Conservation (phyloP, 345 rosid species). For the Populus pruinosa region DNA sequence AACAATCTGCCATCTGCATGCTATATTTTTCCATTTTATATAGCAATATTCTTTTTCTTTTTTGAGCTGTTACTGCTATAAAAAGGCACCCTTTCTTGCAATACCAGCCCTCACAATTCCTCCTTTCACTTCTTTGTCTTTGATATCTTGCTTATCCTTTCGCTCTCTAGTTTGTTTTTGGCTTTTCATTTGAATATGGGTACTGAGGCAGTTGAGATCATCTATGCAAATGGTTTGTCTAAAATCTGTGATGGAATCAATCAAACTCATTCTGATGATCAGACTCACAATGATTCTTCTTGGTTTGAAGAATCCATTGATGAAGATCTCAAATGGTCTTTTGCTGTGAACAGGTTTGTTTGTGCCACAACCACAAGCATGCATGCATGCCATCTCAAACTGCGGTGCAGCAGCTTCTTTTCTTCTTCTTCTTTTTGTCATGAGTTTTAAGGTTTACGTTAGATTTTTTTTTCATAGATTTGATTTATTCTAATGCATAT, state of each 20-base stretch:
- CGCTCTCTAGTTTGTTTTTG: background rate
- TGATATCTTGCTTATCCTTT: background rate
- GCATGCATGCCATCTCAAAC: background rate
- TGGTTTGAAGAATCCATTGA: constrained; percentile 90
- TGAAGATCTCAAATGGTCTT: constrained; percentile 92
- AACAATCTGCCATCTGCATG: too few species aligned
- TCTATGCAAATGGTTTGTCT: constrained; percentile 46
- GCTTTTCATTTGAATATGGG: constrained; percentile 40
- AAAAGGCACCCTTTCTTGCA: too few species aligned
- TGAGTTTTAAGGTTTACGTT: background rate
- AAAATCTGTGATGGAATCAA: constrained; percentile 41
- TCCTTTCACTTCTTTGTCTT: background rate
- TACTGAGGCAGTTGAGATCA: constrained; percentile 56
- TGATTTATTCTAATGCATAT: too few species aligned
- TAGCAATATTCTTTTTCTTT: too few species aligned
- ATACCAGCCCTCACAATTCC: background rate
- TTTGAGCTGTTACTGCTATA: too few species aligned
- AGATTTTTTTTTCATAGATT: background rate
- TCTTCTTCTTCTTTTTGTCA: background rate
- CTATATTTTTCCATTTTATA: too few species aligned
- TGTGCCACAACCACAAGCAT: background rate
- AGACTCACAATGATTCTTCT: constrained; percentile 34
- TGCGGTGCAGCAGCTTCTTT: background rate
- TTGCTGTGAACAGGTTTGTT: constrained; percentile 72
- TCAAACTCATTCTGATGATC: constrained; percentile 14